phyloP scores from a whole-genome alignment of 768 basidiomycete species.

The Mycena floridula region DNA sequence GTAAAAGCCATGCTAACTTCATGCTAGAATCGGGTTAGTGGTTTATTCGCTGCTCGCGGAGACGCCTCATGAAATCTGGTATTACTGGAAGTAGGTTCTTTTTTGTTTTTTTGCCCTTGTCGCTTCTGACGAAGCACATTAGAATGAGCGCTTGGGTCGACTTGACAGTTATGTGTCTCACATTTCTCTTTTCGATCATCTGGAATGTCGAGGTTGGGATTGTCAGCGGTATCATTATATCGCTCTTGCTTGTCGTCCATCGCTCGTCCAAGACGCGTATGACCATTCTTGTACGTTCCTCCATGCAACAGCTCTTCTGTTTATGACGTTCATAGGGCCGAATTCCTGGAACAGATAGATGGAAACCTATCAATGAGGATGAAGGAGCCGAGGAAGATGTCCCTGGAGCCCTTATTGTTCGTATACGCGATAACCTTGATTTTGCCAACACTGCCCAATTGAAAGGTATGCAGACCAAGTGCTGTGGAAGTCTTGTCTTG shows the following conservation, averaged over 20 bases:
- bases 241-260: constrained; percentile 83
- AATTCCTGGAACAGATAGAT: constrained; percentile 81
- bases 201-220: constrained; percentile 94
- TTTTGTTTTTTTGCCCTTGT: no score
- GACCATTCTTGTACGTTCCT: constrained; percentile 70
- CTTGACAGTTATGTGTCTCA: constrained; percentile 77
- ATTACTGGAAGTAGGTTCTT: constrained; percentile 66
- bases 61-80: constrained; percentile 80
- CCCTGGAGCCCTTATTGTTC: constrained; percentile 78
- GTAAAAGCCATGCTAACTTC: constrained; percentile 4
- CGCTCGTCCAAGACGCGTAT: constrained; percentile 86
- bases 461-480: constrained; percentile 49
- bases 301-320: background rate
- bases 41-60: constrained; percentile 81
- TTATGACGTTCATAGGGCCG: constrained; percentile 49
- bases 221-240: constrained; percentile 81
- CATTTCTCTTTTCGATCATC: constrained; percentile 81
- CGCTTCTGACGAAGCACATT: constrained; percentile 2
- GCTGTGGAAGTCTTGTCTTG: background rate
- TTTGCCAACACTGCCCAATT: constrained; percentile 96
- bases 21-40: constrained; percentile 69
- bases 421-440: constrained; percentile 85
- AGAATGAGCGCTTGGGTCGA: constrained; percentile 95
- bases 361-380: constrained; percentile 88
- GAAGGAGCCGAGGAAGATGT: constrained; percentile 77